phyloP scores from a whole-genome alignment of 2,329 filamentous ascomycete species.

The Daldinia eschscholtzii region DNA sequence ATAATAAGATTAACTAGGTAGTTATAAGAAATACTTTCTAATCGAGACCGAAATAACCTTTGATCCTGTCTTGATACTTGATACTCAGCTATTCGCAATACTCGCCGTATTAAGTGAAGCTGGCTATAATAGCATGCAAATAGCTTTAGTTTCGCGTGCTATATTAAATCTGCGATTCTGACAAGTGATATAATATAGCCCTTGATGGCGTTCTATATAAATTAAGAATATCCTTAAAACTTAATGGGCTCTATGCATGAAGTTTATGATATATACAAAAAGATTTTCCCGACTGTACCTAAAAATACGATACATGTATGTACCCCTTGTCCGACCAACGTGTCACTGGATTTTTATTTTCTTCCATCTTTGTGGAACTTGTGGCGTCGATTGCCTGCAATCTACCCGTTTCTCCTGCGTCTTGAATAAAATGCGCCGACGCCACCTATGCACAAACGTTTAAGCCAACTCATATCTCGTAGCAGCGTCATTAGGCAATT shows the following conservation, averaged over 20 bases:
- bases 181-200: background rate
- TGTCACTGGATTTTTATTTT: background rate
- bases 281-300: background rate
- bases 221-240: background rate
- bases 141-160: too few relatives aligned
- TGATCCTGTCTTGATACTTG: background rate
- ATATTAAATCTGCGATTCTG: background rate
- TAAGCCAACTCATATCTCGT: constrained; percentile 6
- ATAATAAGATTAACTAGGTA: too few relatives aligned
- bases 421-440: background rate
- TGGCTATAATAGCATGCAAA: background rate
- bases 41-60: too few relatives aligned
- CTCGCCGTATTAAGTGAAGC: background rate
- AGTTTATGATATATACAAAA: background rate
- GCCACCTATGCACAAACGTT: background rate
- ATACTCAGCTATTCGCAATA: background rate
- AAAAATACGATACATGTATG: background rate
- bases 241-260: background rate
- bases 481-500: constrained; percentile 10
- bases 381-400: background rate
- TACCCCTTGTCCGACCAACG: background rate
- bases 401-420: background rate
- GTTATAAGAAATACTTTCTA: too few relatives aligned
- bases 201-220: background rate
- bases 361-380: background rate